These are phyloP conservation scores for Eucalyptus erythrocorys DNA, from an alignment of 345 rosid species.

Conservation along the genomic window DNA sequence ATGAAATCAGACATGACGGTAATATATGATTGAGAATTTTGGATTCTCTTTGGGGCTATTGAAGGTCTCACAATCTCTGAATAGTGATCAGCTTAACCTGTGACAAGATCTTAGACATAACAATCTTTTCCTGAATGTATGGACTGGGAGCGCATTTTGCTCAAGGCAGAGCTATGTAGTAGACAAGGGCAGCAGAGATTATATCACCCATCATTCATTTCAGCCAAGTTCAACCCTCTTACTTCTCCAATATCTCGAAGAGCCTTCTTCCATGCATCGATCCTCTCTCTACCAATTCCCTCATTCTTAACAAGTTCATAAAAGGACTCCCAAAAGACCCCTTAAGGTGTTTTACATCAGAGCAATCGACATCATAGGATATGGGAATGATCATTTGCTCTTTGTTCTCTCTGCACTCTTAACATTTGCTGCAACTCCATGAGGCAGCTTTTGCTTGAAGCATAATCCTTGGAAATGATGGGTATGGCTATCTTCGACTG, in stretches of 20 bases:
- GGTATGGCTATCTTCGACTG: neutral
- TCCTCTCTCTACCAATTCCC: neutral
- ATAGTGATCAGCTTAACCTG: neutral
- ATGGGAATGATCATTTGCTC: neutral
- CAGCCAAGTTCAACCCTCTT: neutral
- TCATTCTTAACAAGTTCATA: neutral
- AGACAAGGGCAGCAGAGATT: neutral
- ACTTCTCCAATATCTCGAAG: neutral
- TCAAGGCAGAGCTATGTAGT: neutral
- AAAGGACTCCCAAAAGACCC: neutral
- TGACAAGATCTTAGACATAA: neutral
- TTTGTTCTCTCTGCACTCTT: neutral
- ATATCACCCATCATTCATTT: neutral
- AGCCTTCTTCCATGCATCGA: neutral
- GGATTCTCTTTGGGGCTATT: neutral
- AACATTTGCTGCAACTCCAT: neutral
- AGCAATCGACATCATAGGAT: neutral
- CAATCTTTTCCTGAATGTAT: neutral
- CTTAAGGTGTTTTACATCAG: neutral
- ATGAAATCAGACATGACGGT: neutral
- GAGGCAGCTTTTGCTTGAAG: neutral
- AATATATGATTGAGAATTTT: neutral
- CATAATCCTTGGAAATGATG: neutral
- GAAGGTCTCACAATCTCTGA: neutral
- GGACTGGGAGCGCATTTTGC: neutral